These are phyloP conservation scores for Erigeron canadensis DNA, from an alignment of 129 eudicot genomes.

Conservation along the genomic window DNA sequence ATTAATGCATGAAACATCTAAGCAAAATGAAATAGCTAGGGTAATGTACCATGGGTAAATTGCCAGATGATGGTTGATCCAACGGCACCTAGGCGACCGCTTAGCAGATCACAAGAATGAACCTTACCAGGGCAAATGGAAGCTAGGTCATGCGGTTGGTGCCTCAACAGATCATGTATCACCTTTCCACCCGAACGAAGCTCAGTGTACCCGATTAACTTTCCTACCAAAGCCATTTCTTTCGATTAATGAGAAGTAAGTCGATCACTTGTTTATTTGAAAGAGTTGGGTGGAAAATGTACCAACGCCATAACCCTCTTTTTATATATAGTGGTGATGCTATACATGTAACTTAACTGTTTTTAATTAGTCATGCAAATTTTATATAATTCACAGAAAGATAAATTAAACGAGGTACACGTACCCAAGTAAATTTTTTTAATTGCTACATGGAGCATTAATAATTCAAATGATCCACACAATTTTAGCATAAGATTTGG, in stretches of 20 bases:
- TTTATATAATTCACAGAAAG: too few relatives aligned
- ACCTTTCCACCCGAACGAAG: conserved; percentile 8
- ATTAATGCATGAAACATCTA: neutral
- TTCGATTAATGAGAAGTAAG: too few relatives aligned
- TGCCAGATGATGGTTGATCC: conserved; percentile 10
- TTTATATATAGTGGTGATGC: too few relatives aligned
- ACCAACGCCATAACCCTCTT: too few relatives aligned
- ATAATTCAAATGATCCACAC: too few relatives aligned
- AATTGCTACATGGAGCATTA: too few relatives aligned
- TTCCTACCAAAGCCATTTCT: neutral
- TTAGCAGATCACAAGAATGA: conserved; percentile 13
- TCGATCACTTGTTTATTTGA: too few relatives aligned
- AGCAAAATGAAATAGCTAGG: neutral
- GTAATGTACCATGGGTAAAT: conserved; percentile 9
- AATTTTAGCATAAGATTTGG: too few relatives aligned
- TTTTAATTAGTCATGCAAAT: too few relatives aligned
- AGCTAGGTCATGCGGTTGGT: conserved; percentile 11
- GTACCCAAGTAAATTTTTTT: too few relatives aligned
- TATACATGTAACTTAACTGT: neutral
- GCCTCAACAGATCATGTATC: conserved; percentile 11
- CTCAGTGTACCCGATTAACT: neutral
- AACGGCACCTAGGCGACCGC: conserved; percentile 1
- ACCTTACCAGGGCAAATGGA: conserved; percentile 6
- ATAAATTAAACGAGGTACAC: too few relatives aligned
- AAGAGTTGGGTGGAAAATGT: too few relatives aligned